phyloP scores from a whole-genome alignment of 1,284 basidiomycete species.

The Schizopora paradoxa region DNA sequence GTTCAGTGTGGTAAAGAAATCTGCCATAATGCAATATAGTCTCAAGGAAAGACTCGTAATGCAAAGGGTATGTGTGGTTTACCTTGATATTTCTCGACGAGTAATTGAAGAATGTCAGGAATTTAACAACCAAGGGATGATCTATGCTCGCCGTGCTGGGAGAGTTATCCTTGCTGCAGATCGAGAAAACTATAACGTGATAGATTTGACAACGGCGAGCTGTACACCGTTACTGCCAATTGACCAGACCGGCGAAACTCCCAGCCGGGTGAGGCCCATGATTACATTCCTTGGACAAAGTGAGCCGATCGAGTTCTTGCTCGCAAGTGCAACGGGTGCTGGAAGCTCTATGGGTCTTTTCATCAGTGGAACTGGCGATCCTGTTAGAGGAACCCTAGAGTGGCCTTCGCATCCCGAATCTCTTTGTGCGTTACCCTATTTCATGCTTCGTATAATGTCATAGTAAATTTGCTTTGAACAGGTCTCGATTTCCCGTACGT shows the following conservation, averaged over 20 bases:
- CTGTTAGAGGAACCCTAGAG: conserved; percentile 81
- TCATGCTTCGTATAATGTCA: conserved; percentile 6
- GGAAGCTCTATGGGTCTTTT: conserved; percentile 83
- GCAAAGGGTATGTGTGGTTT: conserved; percentile 44
- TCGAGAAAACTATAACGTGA: conserved; percentile 64
- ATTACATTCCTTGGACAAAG: too few species aligned
- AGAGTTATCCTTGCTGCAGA: conserved; percentile 73
- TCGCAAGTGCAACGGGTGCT: conserved; percentile 71
- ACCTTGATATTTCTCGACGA: conserved; percentile 5
- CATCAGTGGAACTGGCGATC: conserved; percentile 78
- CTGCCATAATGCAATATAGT: conserved; percentile 60
- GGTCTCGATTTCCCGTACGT: conserved; percentile 81
- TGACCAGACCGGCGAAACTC: conserved; percentile 52
- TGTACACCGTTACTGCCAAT: conserved; percentile 72
- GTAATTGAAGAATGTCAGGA: conserved; percentile 51
- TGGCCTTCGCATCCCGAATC: conserved; percentile 77
- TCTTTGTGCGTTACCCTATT: conserved; percentile 53
- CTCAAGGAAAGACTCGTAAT: conserved; percentile 56
- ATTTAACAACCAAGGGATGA: conserved; percentile 67
- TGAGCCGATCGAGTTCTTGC: conserved; percentile 81
- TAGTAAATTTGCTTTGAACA: conserved; percentile 27
- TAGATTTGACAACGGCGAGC: conserved; percentile 67
- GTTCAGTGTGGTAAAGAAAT: conserved; percentile 74
- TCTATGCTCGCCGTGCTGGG: conserved; percentile 61
- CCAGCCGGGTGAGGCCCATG: conserved; percentile 62